Percentiles rank a stretch among this genome's conserved stretches.
phyloP scores from a whole-genome alignment of 768 basidiomycete genomes.

The Lactarius sanguifluus region DNA sequence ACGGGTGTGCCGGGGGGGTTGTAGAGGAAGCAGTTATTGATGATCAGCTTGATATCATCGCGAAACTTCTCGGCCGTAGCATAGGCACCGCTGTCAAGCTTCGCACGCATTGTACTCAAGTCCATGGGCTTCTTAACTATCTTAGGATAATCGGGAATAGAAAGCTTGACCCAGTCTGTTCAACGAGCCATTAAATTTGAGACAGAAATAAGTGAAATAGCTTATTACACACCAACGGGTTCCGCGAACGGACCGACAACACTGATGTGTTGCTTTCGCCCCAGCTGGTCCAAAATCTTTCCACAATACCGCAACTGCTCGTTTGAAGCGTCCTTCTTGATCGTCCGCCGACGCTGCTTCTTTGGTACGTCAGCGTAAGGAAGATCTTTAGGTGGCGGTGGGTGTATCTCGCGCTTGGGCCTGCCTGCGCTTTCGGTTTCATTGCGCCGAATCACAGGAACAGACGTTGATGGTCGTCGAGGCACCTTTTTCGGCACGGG shows the following conservation, averaged over 20 bases:
- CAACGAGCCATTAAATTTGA: background rate
- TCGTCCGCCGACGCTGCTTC: slow-evolving; percentile 63
- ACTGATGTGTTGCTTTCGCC: slow-evolving; percentile 72
- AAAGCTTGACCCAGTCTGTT: slow-evolving; percentile 72
- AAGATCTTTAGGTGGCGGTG: slow-evolving; percentile 89
- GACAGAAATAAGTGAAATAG: slow-evolving; percentile 2
- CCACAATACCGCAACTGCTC: slow-evolving; percentile 85
- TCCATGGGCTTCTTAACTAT: slow-evolving; percentile 97
- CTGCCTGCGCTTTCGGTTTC: slow-evolving; percentile 62
- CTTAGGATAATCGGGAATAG: slow-evolving; percentile 82
- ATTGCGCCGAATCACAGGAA: slow-evolving; percentile 81
- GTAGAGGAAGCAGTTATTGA: slow-evolving; percentile 89
- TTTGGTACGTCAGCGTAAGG: slow-evolving; percentile 77
- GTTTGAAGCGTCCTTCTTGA: slow-evolving; percentile 61
- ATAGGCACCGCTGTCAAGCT: slow-evolving; percentile 79
- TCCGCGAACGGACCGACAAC: slow-evolving; percentile 86
- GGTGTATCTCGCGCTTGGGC: slow-evolving; percentile 98
- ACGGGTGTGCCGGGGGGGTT: slow-evolving; percentile 89
- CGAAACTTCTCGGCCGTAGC: slow-evolving; percentile 76
- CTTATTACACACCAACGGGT: slow-evolving; percentile 77
- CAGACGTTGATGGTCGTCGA: slow-evolving; percentile 75
- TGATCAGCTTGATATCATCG: slow-evolving; percentile 92
- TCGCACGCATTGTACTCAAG: slow-evolving; percentile 81
- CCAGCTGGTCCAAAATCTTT: slow-evolving; percentile 71
- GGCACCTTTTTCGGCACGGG: slow-evolving; percentile 46